Conservation (phyloP, 495 filamentous ascomycete genomes). For the Podospora comata region DNA sequence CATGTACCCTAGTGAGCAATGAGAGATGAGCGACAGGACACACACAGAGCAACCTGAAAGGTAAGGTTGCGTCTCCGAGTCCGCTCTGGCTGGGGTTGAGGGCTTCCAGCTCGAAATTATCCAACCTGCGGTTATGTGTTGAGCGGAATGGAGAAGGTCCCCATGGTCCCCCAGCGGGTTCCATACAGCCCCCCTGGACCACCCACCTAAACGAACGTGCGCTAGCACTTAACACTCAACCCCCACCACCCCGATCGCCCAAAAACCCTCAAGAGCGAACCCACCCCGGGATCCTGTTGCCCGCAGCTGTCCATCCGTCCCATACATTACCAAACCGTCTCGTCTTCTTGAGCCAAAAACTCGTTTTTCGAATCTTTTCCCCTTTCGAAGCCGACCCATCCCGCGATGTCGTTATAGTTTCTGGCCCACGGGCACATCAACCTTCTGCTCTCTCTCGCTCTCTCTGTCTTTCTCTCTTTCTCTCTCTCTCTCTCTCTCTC, state of each 20-base stretch:
- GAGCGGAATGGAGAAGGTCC: not conserved
- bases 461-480: not conserved
- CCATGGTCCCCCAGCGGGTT: not conserved
- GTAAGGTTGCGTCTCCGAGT: not conserved
- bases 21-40: not conserved
- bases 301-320: not conserved
- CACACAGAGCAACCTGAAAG: not conserved
- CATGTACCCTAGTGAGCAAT: too few relatives aligned
- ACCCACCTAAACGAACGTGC: not conserved
- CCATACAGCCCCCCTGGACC: not conserved
- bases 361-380: slow-evolving; percentile 1
- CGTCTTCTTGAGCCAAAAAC: slow-evolving; percentile 12
- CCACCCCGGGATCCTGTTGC: not conserved
- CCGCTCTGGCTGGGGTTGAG: slow-evolving; percentile 1
- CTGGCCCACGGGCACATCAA: slow-evolving; percentile 13
- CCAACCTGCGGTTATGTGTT: not conserved
- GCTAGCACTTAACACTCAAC: slow-evolving; percentile 6
- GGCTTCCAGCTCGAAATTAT: not conserved
- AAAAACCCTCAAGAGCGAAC: slow-evolving; percentile 11
- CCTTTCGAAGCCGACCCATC: slow-evolving; percentile 1
- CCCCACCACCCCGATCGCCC: slow-evolving; percentile 12
- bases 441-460: slow-evolving; percentile 10
- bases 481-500: slow-evolving; percentile 2
- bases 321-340: slow-evolving; percentile 6
- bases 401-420: slow-evolving; percentile 19